These are phyloP conservation scores for Yamadazyma diddensiae DNA, from an alignment of 1,139 yeast genomes.

Conservation along the genomic window DNA sequence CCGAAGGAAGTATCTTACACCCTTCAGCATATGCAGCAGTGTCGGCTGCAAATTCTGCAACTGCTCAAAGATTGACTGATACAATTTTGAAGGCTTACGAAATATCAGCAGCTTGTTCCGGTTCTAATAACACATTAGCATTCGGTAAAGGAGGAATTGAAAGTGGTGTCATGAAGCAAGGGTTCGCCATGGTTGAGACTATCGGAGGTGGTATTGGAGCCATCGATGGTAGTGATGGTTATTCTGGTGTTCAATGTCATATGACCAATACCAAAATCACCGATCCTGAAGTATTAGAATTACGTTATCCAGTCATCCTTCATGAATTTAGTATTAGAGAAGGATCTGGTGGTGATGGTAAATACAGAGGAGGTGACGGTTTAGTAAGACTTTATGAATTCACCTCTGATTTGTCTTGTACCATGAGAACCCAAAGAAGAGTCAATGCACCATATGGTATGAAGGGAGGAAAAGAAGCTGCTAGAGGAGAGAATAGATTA, in stretches of 20 bases:
- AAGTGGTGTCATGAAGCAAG: constrained; percentile 13
- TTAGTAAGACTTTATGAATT: constrained; percentile 19
- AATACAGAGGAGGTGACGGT: constrained; percentile 33
- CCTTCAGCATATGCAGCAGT: constrained; percentile 43
- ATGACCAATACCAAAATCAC: constrained; percentile 44
- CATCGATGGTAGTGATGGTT: constrained; percentile 26
- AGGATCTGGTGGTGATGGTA: constrained; percentile 34
- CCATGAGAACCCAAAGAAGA: constrained; percentile 19
- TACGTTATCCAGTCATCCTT: constrained; percentile 32
- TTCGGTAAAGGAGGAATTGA: constrained; percentile 14
- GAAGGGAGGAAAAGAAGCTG: constrained; percentile 41
- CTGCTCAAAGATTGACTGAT: constrained; percentile 42
- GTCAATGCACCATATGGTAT: constrained; percentile 20
- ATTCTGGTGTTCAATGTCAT: constrained; percentile 43
- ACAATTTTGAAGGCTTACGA: constrained; percentile 13
- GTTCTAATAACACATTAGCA: constrained; percentile 10
- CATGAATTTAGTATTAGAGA: constrained; percentile 26
- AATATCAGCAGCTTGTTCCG: constrained; percentile 8
- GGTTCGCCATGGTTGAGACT: constrained; percentile 15
- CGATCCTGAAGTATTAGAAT: constrained; percentile 37
- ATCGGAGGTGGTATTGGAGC: constrained; percentile 15
- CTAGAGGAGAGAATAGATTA: constrained; percentile 60
- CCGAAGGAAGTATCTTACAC: constrained; percentile 30
- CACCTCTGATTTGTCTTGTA: constrained; percentile 16
- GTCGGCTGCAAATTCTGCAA: constrained; percentile 45